Conservation (phyloP, 108 stramenopile species). For the Fragilariopsis cylindrus region DNA sequence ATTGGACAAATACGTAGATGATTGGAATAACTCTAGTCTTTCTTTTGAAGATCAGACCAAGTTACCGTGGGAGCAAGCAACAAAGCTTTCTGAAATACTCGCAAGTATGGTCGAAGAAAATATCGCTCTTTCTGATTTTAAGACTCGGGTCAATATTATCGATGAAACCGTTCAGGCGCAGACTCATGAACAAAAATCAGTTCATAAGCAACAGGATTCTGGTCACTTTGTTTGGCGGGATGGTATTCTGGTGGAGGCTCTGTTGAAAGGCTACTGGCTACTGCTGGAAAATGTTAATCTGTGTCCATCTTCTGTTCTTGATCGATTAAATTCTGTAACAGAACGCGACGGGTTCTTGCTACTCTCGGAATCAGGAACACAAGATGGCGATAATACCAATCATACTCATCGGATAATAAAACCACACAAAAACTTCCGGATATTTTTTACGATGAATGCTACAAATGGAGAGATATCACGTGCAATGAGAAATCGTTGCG, state of each 20-base stretch:
- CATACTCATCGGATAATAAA: conserved; percentile 60
- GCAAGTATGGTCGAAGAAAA: conserved; percentile 2
- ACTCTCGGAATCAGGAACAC: conserved; percentile 90
- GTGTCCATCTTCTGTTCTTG: conserved; percentile 95
- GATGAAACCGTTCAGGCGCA: background rate
- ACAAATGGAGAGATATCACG: conserved; percentile 92
- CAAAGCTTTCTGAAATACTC: background rate
- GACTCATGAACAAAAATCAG: background rate
- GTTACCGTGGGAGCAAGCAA: conserved; percentile 6
- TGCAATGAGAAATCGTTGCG: conserved; percentile 99
- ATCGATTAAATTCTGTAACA: conserved; percentile 95
- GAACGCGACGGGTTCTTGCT: conserved; percentile 93
- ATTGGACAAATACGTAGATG: conserved; percentile 1
- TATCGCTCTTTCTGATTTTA: conserved; percentile 1
- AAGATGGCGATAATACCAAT: conserved; percentile 24
- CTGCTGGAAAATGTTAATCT: conserved; percentile 94
- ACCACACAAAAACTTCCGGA: conserved; percentile 93
- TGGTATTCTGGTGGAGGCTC: conserved; percentile 91
- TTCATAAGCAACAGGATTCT: conserved; percentile 8
- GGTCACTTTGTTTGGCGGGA: conserved; percentile 92
- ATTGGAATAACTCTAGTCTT: conserved; percentile 4
- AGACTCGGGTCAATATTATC: background rate
- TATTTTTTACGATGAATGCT: conserved; percentile 94
- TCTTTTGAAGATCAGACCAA: background rate
- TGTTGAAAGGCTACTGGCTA: conserved; percentile 93